phyloP scores from a whole-genome alignment of 106 monocot genomes.

The Dioscorea dumetorum region DNA sequence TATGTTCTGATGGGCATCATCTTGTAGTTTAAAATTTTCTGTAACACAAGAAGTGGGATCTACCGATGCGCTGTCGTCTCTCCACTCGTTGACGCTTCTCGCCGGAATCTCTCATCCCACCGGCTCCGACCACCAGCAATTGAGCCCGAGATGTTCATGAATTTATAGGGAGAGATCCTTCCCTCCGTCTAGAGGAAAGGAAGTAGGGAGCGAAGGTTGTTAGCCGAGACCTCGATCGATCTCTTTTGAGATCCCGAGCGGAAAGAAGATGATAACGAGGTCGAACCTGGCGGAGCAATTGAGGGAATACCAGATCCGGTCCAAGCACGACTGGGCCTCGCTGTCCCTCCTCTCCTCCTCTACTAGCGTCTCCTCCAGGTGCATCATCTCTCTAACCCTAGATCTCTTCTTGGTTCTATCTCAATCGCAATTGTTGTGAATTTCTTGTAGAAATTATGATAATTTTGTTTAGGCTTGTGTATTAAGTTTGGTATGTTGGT shows the following conservation, averaged over 20 bases:
- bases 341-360: conserved; percentile 10
- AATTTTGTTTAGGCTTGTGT: neutral
- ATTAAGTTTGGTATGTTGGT: too few relatives aligned
- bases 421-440: neutral
- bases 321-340: conserved; percentile 14
- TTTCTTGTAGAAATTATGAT: neutral
- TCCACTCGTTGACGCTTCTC: too few relatives aligned
- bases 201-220: neutral
- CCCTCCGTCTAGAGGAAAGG: too few relatives aligned
- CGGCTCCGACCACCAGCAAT: too few relatives aligned
- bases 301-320: conserved; percentile 13
- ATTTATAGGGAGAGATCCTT: too few relatives aligned
- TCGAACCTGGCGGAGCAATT: conserved; percentile 14
- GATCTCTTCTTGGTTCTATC: neutral
- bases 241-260: neutral
- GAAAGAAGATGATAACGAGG: conserved; percentile 12
- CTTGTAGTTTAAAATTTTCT: too few relatives aligned
- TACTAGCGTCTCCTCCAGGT: neutral
- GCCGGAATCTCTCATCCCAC: too few relatives aligned
- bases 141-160: too few relatives aligned
- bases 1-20: too few relatives aligned
- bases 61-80: too few relatives aligned
- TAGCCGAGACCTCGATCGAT: neutral
- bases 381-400: neutral
- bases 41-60: too few relatives aligned